Evolutionary conservation across 1,139 yeast genomes (phyloP).

Genomic region (Suhomyces yuchorum): DNA sequence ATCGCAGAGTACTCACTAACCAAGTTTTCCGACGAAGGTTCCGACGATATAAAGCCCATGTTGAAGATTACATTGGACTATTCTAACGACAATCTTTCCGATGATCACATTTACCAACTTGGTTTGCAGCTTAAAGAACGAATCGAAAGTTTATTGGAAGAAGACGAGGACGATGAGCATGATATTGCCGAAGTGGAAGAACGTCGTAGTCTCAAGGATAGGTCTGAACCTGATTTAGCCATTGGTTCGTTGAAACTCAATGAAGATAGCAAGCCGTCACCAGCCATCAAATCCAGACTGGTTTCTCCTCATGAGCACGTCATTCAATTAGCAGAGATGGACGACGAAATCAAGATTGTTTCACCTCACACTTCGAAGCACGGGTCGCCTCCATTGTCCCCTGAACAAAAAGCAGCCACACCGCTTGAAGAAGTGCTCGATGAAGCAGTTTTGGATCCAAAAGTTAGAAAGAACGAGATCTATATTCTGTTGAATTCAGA

Average conservation of each 20-base stretch:
- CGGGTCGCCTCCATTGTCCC: slow-evolving; percentile 17
- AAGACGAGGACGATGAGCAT: slow-evolving; percentile 20
- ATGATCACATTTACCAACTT: slow-evolving; percentile 40
- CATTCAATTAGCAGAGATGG: slow-evolving; percentile 24
- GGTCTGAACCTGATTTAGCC: not conserved
- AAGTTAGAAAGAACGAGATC: slow-evolving; percentile 30
- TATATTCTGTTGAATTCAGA: slow-evolving; percentile 45
- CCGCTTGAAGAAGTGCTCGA: slow-evolving; percentile 12
- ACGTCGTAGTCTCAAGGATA: slow-evolving; percentile 5
- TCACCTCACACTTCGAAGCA: slow-evolving; percentile 20
- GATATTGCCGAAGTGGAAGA: slow-evolving; percentile 8
- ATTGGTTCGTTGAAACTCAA: slow-evolving; percentile 1
- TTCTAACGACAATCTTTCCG: slow-evolving; percentile 32
- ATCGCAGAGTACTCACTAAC: slow-evolving; percentile 47
- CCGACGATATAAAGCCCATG: slow-evolving; percentile 34
- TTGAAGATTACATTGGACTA: slow-evolving; percentile 43
- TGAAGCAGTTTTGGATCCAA: not conserved
- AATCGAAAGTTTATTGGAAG: slow-evolving; percentile 30
- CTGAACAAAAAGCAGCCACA: slow-evolving; percentile 11
- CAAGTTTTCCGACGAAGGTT: slow-evolving; percentile 25
- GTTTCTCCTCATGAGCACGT: slow-evolving; percentile 17
- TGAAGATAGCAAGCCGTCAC: not conserved
- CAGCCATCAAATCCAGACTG: slow-evolving; percentile 7
- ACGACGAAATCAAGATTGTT: slow-evolving; percentile 23
- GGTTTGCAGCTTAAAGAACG: slow-evolving; percentile 35